Evolutionary conservation across 2,329 filamentous ascomycete genomes (phyloP).

Genomic region (Aspergillus hiratsukae): DNA sequence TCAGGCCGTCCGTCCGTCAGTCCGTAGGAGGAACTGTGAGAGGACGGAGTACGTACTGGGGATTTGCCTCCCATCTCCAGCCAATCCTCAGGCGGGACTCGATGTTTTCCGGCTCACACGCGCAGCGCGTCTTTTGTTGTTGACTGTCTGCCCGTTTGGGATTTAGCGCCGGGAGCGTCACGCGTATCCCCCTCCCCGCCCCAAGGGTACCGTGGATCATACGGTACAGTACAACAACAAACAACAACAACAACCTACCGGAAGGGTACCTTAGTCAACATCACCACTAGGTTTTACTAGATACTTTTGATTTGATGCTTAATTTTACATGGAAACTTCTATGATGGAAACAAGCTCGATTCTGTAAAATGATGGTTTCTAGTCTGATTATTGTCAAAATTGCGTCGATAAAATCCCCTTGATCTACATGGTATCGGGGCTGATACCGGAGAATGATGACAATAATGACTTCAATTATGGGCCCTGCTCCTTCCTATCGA

Average conservation of each 20-base stretch:
- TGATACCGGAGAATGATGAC: not conserved
- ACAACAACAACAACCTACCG: not conserved
- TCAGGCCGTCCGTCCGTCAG: not conserved
- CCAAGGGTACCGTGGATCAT: slow-evolving; percentile 9
- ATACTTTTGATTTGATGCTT: not conserved
- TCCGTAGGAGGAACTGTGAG: not conserved
- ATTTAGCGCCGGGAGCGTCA: slow-evolving; percentile 25
- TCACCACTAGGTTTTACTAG: no score
- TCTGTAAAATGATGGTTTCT: not conserved
- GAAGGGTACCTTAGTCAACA: not conserved
- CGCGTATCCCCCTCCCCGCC: slow-evolving; percentile 18
- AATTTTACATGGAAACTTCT: not conserved
- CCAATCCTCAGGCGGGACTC: slow-evolving; percentile 16
- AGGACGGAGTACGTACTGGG: slow-evolving; percentile 3
- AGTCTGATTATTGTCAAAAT: not conserved
- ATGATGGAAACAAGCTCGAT: not conserved
- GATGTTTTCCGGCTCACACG: slow-evolving; percentile 16
- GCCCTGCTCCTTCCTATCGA: slow-evolving; percentile 10
- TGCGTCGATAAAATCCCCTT: not conserved
- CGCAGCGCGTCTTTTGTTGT: slow-evolving; percentile 32
- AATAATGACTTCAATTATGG: not conserved
- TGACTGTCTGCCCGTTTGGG: slow-evolving; percentile 16
- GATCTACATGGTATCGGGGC: not conserved
- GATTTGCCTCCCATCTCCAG: not conserved
- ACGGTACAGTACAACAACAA: slow-evolving; percentile 7